Evolutionary conservation across 2,329 filamentous ascomycete genomes (phyloP).

Genomic region (Cladosporium cucumerinum): DNA sequence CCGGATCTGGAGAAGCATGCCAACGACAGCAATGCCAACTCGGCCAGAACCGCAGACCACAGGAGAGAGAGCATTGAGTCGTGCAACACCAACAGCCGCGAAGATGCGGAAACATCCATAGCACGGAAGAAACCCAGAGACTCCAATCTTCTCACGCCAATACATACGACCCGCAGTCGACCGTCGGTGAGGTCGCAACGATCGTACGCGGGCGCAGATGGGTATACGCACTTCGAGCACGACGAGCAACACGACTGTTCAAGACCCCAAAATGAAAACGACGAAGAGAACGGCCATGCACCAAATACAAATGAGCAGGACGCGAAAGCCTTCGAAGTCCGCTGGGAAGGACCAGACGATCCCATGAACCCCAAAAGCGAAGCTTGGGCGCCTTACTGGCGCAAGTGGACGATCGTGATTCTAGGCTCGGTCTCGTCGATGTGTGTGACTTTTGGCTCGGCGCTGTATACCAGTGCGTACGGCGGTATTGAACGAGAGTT

Average conservation of each 20-base stretch:
- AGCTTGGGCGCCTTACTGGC: constrained; percentile 40
- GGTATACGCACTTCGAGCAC: constrained; percentile 27
- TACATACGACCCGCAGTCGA: constrained; percentile 23
- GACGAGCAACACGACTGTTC: constrained; percentile 17
- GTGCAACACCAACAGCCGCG: not conserved
- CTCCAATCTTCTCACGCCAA: not conserved
- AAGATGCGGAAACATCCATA: constrained; percentile 13
- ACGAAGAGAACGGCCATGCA: not conserved
- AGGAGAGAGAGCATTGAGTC: constrained; percentile 12
- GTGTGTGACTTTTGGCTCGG: constrained; percentile 52
- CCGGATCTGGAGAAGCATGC: not conserved
- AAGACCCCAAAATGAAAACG: constrained; percentile 1
- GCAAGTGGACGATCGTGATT: constrained; percentile 75
- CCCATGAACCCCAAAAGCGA: constrained; percentile 71
- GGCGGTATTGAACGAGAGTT: constrained; percentile 63
- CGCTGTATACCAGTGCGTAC: constrained; percentile 17
- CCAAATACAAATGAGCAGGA: not conserved
- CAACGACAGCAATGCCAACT: not conserved
- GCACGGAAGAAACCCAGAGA: not conserved
- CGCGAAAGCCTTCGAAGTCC: constrained; percentile 60
- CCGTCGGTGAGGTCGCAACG: constrained; percentile 29
- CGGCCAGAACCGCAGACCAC: not conserved
- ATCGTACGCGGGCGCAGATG: constrained; percentile 30
- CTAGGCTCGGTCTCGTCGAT: constrained; percentile 61
- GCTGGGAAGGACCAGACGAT: constrained; percentile 72